Conservation (phyloP, 305 asterid species). For the Andrographis paniculata region DNA sequence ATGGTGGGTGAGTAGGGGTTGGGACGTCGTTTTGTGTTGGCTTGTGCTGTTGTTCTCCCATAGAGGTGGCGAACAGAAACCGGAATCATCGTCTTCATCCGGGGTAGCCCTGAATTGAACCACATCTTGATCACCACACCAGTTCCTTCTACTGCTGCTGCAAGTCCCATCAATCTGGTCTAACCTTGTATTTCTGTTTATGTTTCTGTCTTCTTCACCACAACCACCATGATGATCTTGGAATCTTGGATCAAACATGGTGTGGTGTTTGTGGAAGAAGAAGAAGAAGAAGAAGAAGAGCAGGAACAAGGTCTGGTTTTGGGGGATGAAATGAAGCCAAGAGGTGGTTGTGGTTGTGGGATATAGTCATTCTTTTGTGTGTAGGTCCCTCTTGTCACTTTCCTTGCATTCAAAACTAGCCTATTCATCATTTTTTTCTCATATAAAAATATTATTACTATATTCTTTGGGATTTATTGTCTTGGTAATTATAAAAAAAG, state of each 20-base stretch:
- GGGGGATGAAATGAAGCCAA: background rate
- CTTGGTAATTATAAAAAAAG: no score
- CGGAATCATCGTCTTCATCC: slow-evolving; percentile 39
- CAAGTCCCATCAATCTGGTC: slow-evolving; percentile 10
- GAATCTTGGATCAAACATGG: slow-evolving; percentile 40
- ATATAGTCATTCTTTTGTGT: slow-evolving; percentile 17
- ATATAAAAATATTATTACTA: background rate
- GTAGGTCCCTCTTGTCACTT: slow-evolving; percentile 24
- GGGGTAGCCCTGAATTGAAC: slow-evolving; percentile 31
- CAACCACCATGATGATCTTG: slow-evolving; percentile 17
- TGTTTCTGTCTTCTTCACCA: slow-evolving; percentile 1
- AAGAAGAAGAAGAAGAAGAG: no score
- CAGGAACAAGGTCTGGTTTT: no score
- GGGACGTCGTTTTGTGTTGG: slow-evolving; percentile 23
- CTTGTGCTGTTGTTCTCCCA: slow-evolving; percentile 40
- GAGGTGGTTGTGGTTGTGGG: slow-evolving; percentile 22
- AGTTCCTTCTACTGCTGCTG: slow-evolving; percentile 1
- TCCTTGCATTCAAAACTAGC: slow-evolving; percentile 21
- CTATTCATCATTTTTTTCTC: background rate
- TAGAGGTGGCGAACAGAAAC: slow-evolving; percentile 62
- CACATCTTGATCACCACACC: slow-evolving; percentile 19
- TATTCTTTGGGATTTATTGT: background rate
- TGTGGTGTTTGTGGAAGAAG: slow-evolving; percentile 4
- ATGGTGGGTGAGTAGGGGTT: slow-evolving; percentile 30
- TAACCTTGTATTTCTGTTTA: background rate